A percentile compares a stretch with the other conserved stretches of the same genome.
These are phyloP conservation scores for Avena sativa DNA, from an alignment of 176 grass and related monocot genomes.

Conservation along the genomic window DNA sequence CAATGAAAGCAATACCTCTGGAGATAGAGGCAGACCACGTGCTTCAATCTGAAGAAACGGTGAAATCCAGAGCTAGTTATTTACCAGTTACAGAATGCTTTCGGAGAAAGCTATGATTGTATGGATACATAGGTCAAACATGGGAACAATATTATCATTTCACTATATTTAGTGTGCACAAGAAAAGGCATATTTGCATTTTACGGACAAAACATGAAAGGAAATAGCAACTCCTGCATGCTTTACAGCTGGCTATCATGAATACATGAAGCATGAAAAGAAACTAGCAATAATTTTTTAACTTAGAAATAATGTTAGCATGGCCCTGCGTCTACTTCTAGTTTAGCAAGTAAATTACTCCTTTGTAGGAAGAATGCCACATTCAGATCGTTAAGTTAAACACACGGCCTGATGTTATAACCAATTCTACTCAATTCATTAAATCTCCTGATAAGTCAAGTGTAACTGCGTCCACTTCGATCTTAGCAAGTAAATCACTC, in stretches of 20 bases:
- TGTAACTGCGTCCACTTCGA: neutral
- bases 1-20: constrained; percentile 76
- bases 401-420: neutral
- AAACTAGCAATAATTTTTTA: neutral
- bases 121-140: constrained; percentile 9
- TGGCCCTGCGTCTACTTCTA: neutral
- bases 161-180: neutral
- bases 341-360: neutral
- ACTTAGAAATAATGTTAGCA: constrained; percentile 7
- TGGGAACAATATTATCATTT: constrained; percentile 8
- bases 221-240: neutral
- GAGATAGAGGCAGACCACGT: constrained; percentile 65
- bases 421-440: neutral
- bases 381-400: constrained; percentile 16
- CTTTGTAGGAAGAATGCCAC: neutral
- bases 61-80: constrained; percentile 31
- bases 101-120: neutral
- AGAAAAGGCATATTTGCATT: neutral
- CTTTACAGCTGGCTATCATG: neutral
- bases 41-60: constrained; percentile 78
- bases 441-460: neutral
- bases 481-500: neutral
- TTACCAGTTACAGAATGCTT: neutral
- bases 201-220: constrained; percentile 22
- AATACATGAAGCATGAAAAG: constrained; percentile 4